Percentiles rank a stretch among this genome's conserved stretches.
Conservation (phyloP, 352 stramenopile genomes). For the Phytophthora cactorum region DNA sequence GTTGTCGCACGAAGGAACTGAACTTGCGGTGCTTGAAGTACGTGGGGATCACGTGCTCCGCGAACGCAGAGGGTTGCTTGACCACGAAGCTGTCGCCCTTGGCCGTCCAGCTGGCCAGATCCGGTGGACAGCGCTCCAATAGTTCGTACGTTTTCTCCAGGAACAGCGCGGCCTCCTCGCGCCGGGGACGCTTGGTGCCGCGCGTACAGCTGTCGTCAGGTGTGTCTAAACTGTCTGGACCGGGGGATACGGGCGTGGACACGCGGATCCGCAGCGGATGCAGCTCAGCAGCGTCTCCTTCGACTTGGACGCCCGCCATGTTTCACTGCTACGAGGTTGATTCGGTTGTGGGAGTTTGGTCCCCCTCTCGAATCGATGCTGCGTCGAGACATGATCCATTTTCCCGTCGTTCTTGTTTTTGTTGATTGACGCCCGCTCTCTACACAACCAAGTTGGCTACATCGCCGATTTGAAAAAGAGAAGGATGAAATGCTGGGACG, state of each 20-base stretch:
- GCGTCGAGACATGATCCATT: slow-evolving; percentile 38
- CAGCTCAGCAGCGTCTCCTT: slow-evolving; percentile 16
- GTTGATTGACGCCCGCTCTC: slow-evolving; percentile 2
- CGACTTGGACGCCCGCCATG: slow-evolving; percentile 29
- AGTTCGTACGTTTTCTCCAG: slow-evolving; percentile 93
- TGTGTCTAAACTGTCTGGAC: slow-evolving; percentile 30
- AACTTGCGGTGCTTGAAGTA: slow-evolving; percentile 96
- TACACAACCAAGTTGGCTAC: slow-evolving; percentile 21
- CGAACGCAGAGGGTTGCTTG: slow-evolving; percentile 88
- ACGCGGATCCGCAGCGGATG: slow-evolving; percentile 49
- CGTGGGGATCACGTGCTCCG: slow-evolving; percentile 84
- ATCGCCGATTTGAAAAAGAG: slow-evolving; percentile 7
- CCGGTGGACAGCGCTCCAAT: slow-evolving; percentile 77
- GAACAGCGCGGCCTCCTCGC: slow-evolving; percentile 74
- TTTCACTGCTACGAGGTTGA: slow-evolving; percentile 8
- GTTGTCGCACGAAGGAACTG: slow-evolving; percentile 92
- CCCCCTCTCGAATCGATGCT: slow-evolving; percentile 8
- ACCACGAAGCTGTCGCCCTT: slow-evolving; percentile 89
- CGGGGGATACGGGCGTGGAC: slow-evolving; percentile 28
- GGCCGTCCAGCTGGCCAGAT: slow-evolving; percentile 79
- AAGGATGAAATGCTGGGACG: background rate
- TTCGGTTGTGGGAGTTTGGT: slow-evolving; percentile 29
- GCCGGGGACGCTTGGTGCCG: slow-evolving; percentile 41
- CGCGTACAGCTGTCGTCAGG: slow-evolving; percentile 6
- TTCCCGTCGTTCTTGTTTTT: slow-evolving; percentile 27